Evolutionary conservation across 2,329 filamentous ascomycete genomes (phyloP), one percentile per base, ranked within the genome.

Genomic region (Arachnopeziza araneosa): DNA sequence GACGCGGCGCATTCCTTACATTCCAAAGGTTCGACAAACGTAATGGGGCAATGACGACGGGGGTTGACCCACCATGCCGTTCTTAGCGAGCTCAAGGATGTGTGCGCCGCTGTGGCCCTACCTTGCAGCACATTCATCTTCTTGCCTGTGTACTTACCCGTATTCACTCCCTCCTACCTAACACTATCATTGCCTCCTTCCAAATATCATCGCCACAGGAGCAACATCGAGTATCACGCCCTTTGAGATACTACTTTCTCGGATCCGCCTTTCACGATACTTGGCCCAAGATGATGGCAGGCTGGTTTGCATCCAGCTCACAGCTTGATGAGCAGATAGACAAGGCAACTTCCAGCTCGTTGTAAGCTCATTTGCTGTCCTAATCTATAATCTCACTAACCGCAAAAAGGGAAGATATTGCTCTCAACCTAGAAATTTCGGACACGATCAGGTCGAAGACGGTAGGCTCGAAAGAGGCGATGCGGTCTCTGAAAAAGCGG

Each of bases 251-350:
- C 26, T 9, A 30, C 26, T 30, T 9, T 30, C 26, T 30, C 17
- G 12, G 36, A 44, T 44, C 36, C 17, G 17, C 36, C 4, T 5
- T 44, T 44, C 12, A 44, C 17, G 17, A 44, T 44, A 44, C 36
- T 44, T 19, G 10, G 36, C 50, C 22, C 67, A 79, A 77, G 69
- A 89, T 83, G 82, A 97, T 97, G 93, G 88, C 91, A 73, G 92
- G 93, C 82, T 99, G 93, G 93, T 98, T 96, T 74, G 90, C 89
- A 68, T 93, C 91, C 77, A 91, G 91, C 76, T 90, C 88, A 72
- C 91, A 92, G 77, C 83, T 99, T 77, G 95, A 99, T 76, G 93
- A 96, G 78, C 95, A 98, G 82, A 89, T 99, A 71, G 93, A 97
- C 75, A 91, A 89, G 76, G 95, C 95, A 56, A 99, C 95, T 67